Evolutionary conservation across 148 eudicot genomes (phyloP).

Genomic region (Camellia granthamiana): DNA sequence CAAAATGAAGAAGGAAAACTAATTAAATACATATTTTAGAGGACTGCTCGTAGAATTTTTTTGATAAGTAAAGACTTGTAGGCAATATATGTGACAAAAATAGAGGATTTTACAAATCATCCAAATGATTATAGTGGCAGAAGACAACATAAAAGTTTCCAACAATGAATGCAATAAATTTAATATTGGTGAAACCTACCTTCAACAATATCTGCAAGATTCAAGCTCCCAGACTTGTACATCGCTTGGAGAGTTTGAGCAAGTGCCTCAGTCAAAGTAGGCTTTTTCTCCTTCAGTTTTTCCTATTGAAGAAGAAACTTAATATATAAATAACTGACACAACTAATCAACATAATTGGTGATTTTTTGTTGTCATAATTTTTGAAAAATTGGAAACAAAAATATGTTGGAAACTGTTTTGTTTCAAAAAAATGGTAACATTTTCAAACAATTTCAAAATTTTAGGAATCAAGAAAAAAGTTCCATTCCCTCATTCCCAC

Average conservation of each 20-base stretch:
- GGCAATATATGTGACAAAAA: background rate
- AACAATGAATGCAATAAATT: background rate
- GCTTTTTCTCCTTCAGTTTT: slow-evolving; percentile 98
- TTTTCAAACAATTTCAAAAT: no score
- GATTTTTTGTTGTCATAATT: no score
- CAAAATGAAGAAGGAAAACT: no score
- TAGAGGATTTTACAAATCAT: background rate
- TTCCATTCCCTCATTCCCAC: no score
- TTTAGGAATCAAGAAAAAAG: no score
- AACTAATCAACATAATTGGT: no score
- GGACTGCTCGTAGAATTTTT: background rate
- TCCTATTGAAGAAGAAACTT: slow-evolving; percentile 44
- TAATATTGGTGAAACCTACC: slow-evolving; percentile 39
- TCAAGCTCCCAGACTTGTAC: slow-evolving; percentile 93
- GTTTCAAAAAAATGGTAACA: no score
- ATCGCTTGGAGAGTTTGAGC: slow-evolving; percentile 91
- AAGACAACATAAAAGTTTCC: background rate
- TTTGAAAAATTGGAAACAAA: no score
- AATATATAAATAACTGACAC: background rate
- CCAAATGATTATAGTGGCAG: background rate
- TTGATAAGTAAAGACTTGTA: no score
- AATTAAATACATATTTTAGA: background rate
- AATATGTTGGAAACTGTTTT: no score
- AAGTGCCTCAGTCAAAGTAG: slow-evolving; percentile 74
- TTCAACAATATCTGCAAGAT: slow-evolving; percentile 78